Base-by-base conservation (phyloP, 2,329 filamentous ascomycete species). In the Lomentospora prolificans region DNA sequence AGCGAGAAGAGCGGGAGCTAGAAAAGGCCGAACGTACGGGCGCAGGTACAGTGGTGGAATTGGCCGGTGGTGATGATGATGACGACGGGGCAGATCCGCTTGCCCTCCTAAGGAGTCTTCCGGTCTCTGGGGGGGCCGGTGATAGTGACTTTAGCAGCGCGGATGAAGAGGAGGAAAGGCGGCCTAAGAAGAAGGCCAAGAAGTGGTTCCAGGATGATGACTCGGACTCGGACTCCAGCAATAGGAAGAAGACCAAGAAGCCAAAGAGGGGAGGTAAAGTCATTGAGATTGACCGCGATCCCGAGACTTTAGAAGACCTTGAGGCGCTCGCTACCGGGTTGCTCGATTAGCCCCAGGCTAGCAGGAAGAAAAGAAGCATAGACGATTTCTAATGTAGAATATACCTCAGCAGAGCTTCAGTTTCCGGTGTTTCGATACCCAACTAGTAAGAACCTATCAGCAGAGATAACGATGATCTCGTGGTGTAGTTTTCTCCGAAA, bases 111-210 rank as follows among this genome's bases (percentile, higher is more conserved):
- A 72, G 78, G 57, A 83, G 80, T 31, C 65, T 85, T 59, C 82
- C 82, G 2, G 66, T 78, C 30, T 72, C 72, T 2, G 74, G 71
- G 1, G 66, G 66, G 10, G 65, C 59, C 8, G 59, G 57, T 2
- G 57, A 60, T 73, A 87, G 88, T 6, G 89, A 96, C 46, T 64
- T 94, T 31, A 95, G 90, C 67, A 92, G 95, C 64, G 89, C 90
- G 10, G 19, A 24, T 14, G 91, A 95, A 61, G 85, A 83, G 54
- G 79, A 81, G 5, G 79, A 82, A 51, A 79, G 81, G 8, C 78
- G 78, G 3, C 83, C 81, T n/a, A 87, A 84, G 71, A 84, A 85
- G 67, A 80, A 72, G 65, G 67, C 71, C 3, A 83, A 78, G 69
- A 73, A 78, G 63, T 81, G 69, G 46, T 54, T 57, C 41, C 56